Conservation (phyloP, 2,329 filamentous ascomycete genomes). For the Teratosphaeria viscida region DNA sequence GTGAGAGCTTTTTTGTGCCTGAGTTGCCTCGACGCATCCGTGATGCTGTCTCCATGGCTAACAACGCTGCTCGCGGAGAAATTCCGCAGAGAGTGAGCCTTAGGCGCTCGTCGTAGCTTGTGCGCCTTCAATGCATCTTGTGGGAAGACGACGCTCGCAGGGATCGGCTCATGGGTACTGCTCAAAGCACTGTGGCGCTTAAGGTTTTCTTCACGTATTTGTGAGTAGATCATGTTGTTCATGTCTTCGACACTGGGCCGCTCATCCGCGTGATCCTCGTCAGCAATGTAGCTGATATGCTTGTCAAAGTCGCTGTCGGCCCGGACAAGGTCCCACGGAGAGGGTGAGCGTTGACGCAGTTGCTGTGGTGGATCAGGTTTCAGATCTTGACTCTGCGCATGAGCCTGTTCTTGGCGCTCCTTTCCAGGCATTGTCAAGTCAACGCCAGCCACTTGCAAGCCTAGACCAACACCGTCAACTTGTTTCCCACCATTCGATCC, state of each 20-base stretch:
- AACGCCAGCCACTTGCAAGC: background rate
- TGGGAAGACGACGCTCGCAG: conserved; percentile 9
- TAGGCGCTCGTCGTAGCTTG: conserved; percentile 15
- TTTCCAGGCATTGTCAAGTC: background rate
- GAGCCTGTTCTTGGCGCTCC: conserved; percentile 1
- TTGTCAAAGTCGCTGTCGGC: conserved; percentile 3
- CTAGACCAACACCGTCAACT: background rate
- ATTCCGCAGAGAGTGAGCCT: conserved; percentile 16
- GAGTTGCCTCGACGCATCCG: conserved; percentile 7
- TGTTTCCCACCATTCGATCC: background rate
- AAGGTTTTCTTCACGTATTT: conserved; percentile 19
- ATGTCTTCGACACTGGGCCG: conserved; percentile 7
- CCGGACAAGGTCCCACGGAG: conserved; percentile 1
- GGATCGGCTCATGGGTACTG: conserved; percentile 6
- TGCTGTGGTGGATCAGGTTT: background rate
- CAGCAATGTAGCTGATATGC: conserved; percentile 6
- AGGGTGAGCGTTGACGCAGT: conserved; percentile 1
- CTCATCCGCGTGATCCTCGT: conserved; percentile 1
- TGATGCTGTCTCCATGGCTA: conserved; percentile 8
- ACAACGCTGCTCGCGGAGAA: conserved; percentile 7
- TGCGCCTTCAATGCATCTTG: conserved; percentile 6
- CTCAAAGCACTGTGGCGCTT: conserved; percentile 19
- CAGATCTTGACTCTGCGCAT: background rate
- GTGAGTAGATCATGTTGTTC: conserved; percentile 11
- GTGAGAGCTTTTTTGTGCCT: conserved; percentile 2